Conservation (phyloP, 2,329 filamentous ascomycete genomes). For the Penicillium verrucosum region DNA sequence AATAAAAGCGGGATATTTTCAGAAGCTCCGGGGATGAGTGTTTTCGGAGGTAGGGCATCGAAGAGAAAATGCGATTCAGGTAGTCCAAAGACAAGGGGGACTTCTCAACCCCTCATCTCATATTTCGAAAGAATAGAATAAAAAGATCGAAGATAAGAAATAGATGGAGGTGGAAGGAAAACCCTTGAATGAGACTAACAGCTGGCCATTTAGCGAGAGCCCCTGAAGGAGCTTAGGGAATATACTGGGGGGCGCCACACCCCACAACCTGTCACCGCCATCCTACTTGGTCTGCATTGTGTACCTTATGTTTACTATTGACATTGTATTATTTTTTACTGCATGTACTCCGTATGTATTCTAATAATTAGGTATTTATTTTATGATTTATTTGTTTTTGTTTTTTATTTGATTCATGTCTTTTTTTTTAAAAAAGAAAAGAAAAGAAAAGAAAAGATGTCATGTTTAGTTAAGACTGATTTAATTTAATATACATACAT, state of each 20-base stretch:
- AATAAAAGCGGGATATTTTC: constrained; percentile 12
- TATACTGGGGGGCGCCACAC: constrained; percentile 25
- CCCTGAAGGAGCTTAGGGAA: constrained; percentile 28
- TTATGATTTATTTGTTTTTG: too few species aligned
- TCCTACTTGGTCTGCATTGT: constrained; percentile 8
- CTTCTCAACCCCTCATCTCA: constrained; percentile 26
- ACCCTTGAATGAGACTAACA: constrained; percentile 19
- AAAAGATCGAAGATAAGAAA: constrained; percentile 13
- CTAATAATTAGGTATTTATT: neutral
- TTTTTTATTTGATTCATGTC: too few species aligned
- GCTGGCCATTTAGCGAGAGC: constrained; percentile 29
- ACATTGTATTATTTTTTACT: neutral
- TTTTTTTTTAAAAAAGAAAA: neutral
- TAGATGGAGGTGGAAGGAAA: constrained; percentile 10
- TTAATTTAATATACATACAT: neutral
- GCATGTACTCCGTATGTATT: neutral
- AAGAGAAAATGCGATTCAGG: constrained; percentile 13
- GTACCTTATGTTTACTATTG: neutral
- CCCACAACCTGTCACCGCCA: constrained; percentile 28
- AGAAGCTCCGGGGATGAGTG: constrained; percentile 7
- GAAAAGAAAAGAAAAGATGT: neutral
- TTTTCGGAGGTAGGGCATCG: constrained; percentile 3
- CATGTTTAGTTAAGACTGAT: neutral
- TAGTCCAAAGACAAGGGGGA: constrained; percentile 27
- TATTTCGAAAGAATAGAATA: constrained; percentile 22